Percentiles rank a stretch among this genome's conserved stretches.
Evolutionary conservation across 306 rosid genomes (phyloP).

Genomic region (Inga oerstediana): DNA sequence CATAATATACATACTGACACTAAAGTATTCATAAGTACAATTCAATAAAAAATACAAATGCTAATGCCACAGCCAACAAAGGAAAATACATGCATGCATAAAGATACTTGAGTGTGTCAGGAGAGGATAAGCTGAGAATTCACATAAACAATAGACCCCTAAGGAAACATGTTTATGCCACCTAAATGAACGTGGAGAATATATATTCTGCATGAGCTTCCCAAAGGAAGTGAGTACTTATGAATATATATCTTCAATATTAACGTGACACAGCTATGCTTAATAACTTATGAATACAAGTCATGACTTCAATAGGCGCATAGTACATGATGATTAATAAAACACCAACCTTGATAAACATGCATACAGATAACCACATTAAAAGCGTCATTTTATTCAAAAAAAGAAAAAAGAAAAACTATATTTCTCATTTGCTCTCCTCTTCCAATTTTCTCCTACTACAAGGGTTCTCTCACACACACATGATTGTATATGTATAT

Average conservation of each 20-base stretch:
- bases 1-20: neutral
- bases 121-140: neutral
- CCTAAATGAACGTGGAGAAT: neutral
- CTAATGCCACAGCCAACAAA: constrained; percentile 20
- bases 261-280: neutral
- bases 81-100: constrained; percentile 4
- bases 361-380: neutral
- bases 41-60: neutral
- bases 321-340: neutral
- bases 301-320: constrained; percentile 7
- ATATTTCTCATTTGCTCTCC: neutral
- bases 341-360: neutral
- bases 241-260: neutral
- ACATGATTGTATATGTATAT: neutral
- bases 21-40: neutral
- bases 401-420: neutral
- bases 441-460: constrained; percentile 9
- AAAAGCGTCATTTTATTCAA: neutral
- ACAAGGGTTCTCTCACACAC: neutral
- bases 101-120: constrained; percentile 1
- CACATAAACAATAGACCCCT: neutral
- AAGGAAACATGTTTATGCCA: constrained; percentile 22
- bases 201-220: constrained; percentile 20
- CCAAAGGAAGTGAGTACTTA: neutral
- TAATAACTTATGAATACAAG: neutral